Evolutionary conservation across 1,139 yeast species (phyloP).

Genomic region (Geotrichum aggregatum): DNA sequence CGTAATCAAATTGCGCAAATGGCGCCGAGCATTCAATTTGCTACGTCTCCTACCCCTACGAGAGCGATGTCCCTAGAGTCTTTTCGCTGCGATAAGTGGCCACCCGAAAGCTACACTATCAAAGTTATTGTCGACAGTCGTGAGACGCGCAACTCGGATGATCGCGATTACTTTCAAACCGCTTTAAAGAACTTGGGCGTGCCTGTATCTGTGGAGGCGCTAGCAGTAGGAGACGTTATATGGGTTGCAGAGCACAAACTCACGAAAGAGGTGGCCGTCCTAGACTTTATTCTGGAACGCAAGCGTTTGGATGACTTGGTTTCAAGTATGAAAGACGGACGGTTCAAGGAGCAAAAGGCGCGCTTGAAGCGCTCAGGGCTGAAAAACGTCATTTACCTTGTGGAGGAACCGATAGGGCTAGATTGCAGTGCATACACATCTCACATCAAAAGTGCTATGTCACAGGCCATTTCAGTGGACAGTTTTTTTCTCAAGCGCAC

Average conservation of each 20-base stretch:
- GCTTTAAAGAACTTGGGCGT: constrained; percentile 53
- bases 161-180: constrained; percentile 39
- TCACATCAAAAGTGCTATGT: constrained; percentile 71
- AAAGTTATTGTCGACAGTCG: constrained; percentile 72
- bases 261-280: constrained; percentile 59
- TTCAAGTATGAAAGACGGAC: constrained; percentile 76
- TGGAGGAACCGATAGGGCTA: constrained; percentile 66
- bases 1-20: constrained; percentile 13
- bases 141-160: constrained; percentile 48
- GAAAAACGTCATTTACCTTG: constrained; percentile 63
- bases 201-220: constrained; percentile 50
- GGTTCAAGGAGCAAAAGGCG: constrained; percentile 75
- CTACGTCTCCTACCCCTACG: not conserved
- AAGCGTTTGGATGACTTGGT: constrained; percentile 86
- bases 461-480: constrained; percentile 64
- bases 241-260: constrained; percentile 76
- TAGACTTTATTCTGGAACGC: constrained; percentile 81
- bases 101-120: constrained; percentile 52
- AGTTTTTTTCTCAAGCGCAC: constrained; percentile 68
- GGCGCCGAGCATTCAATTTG: constrained; percentile 12
- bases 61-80: not conserved
- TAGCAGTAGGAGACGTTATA: constrained; percentile 80
- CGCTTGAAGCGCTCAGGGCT: constrained; percentile 69
- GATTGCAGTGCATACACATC: constrained; percentile 48
- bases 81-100: constrained; percentile 42